phyloP scores from a whole-genome alignment of 306 rosid genomes.

The Quercus ilex region DNA sequence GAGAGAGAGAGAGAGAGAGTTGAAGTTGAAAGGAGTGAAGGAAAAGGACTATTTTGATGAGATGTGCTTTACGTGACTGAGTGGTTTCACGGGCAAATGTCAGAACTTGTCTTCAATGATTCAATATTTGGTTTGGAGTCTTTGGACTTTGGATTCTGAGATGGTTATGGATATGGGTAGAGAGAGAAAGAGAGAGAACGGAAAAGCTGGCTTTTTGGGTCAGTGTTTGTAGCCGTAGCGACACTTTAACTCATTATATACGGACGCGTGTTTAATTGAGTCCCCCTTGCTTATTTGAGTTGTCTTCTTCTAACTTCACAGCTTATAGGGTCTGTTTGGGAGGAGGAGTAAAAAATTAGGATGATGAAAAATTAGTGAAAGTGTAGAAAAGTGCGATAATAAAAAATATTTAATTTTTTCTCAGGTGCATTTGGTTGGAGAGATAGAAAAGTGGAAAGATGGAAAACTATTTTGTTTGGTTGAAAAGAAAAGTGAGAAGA shows the following conservation, averaged over 20 bases:
- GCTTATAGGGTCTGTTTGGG: too few relatives aligned
- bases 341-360: too few relatives aligned
- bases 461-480: too few relatives aligned
- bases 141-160: too few relatives aligned
- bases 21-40: neutral
- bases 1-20: too few relatives aligned
- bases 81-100: conserved; percentile 45
- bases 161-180: neutral
- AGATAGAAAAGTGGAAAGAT: too few relatives aligned
- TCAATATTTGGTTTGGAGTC: neutral
- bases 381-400: too few relatives aligned
- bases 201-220: neutral
- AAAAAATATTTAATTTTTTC: too few relatives aligned
- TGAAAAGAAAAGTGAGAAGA: too few relatives aligned
- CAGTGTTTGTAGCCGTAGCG: conserved; percentile 7
- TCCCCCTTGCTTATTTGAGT: neutral
- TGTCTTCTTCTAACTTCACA: neutral
- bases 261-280: conserved; percentile 5
- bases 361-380: too few relatives aligned
- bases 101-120: conserved; percentile 5
- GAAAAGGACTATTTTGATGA: neutral
- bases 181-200: neutral
- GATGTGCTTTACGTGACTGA: conserved; percentile 3
- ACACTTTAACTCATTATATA: conserved; percentile 13
- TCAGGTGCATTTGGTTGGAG: too few relatives aligned